Percentiles rank a stretch among this genome's conserved stretches.
Evolutionary conservation across 257 asterid species (phyloP).

Genomic region (Solanum neorickii): DNA sequence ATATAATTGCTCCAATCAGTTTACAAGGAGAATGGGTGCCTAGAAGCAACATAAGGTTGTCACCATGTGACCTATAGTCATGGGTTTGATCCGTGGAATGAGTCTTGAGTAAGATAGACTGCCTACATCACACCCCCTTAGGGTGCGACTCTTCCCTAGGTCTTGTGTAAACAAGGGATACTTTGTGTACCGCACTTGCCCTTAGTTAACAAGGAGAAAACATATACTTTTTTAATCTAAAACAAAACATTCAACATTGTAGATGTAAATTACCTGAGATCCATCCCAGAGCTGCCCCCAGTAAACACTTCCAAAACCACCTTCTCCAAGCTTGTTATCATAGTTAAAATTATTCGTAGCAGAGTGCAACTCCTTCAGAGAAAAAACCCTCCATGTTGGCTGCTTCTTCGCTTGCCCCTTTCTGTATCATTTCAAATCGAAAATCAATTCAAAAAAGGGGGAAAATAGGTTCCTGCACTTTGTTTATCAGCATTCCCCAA

Average conservation of each 20-base stretch:
- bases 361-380: conserved; percentile 83
- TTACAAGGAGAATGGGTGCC: neutral
- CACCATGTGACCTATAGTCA: neutral
- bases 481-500: neutral
- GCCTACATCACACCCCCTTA: neutral
- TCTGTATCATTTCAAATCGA: conserved; percentile 18
- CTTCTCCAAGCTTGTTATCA: conserved; percentile 99
- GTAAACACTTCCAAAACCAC: conserved; percentile 96
- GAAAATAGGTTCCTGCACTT: neutral
- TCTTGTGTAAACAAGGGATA: no score
- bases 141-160: neutral
- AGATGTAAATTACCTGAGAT: conserved; percentile 53
- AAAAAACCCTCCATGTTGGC: conserved; percentile 78
- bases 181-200: no score
- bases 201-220: no score
- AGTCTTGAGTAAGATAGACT: neutral
- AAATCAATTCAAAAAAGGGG: neutral
- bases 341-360: conserved; percentile 95
- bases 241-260: neutral
- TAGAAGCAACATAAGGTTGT: neutral
- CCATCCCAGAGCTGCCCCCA: conserved; percentile 99
- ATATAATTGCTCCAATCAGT: neutral
- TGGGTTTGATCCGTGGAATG: neutral
- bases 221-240: neutral
- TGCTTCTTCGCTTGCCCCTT: conserved; percentile 44